phyloP scores from a whole-genome alignment of 495 filamentous ascomycete genomes.

The Penicillium cinerascens region DNA sequence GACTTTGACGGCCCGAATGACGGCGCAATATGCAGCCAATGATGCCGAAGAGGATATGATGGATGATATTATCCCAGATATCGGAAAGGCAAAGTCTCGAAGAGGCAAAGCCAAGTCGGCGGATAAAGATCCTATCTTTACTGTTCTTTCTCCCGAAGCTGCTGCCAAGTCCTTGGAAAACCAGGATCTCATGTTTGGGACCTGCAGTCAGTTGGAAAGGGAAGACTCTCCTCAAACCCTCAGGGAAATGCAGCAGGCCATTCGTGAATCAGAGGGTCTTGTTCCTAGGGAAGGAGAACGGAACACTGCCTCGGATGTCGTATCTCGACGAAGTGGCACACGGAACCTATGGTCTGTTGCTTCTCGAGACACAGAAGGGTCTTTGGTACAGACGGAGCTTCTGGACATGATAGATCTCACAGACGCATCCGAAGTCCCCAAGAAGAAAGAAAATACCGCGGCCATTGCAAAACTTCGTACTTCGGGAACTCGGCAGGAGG shows the following conservation, averaged over 20 bases:
- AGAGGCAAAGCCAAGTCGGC: slow-evolving; percentile 27
- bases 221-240: slow-evolving; percentile 70
- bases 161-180: slow-evolving; percentile 63
- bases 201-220: slow-evolving; percentile 80
- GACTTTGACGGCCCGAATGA: slow-evolving; percentile 84
- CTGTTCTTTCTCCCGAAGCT: slow-evolving; percentile 68
- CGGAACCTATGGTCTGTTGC: slow-evolving; percentile 65
- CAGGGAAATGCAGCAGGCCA: slow-evolving; percentile 65
- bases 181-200: slow-evolving; percentile 88
- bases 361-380: slow-evolving; percentile 59
- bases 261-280: slow-evolving; percentile 54
- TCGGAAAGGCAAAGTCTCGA: slow-evolving; percentile 20
- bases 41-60: slow-evolving; percentile 7
- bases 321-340: slow-evolving; percentile 27
- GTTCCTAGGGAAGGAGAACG: not conserved
- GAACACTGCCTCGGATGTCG: not conserved
- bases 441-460: not conserved
- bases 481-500: not conserved
- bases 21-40: slow-evolving; percentile 58
- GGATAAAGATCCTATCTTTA: slow-evolving; percentile 33
- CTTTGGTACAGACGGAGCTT: slow-evolving; percentile 55
- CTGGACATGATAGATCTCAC: slow-evolving; percentile 54
- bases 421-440: slow-evolving; percentile 3
- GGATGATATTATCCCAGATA: slow-evolving; percentile 20
- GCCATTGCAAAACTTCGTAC: not conserved